phyloP scores from a whole-genome alignment of 176 grass and related monocot genomes.

The Otatea glauca region DNA sequence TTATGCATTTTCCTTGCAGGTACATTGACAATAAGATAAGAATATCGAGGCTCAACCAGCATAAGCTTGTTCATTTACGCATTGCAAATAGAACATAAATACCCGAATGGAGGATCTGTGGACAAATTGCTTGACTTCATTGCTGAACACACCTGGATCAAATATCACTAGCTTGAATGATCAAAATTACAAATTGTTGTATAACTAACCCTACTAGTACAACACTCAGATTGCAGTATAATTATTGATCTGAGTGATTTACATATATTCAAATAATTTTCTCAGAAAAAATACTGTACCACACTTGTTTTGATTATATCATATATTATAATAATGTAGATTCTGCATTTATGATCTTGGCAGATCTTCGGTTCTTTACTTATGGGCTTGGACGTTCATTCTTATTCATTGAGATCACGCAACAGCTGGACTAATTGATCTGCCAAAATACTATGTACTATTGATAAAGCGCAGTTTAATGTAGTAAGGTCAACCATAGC shows the following conservation, averaged over 20 bases:
- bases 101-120: slow-evolving; percentile 5
- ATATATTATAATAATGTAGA: not conserved
- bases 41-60: slow-evolving; percentile 59
- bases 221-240: slow-evolving; percentile 9
- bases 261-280: not conserved
- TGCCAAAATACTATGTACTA: not conserved
- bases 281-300: not conserved
- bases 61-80: slow-evolving; percentile 71
- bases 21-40: slow-evolving; percentile 88
- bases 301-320: not conserved
- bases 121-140: not conserved
- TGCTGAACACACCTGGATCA: not conserved
- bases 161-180: not conserved
- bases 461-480: not conserved
- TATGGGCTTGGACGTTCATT: not conserved
- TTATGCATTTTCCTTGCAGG: slow-evolving; percentile 50
- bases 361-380: not conserved
- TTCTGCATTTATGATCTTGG: not conserved
- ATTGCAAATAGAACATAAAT: slow-evolving; percentile 50
- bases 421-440: not conserved
- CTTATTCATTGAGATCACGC: not conserved
- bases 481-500: not conserved
- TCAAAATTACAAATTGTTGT: slow-evolving; percentile 2
- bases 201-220: slow-evolving; percentile 11
- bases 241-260: not conserved